Base-by-base conservation (phyloP, 345 rosid species). In the Combretum micranthum region DNA sequence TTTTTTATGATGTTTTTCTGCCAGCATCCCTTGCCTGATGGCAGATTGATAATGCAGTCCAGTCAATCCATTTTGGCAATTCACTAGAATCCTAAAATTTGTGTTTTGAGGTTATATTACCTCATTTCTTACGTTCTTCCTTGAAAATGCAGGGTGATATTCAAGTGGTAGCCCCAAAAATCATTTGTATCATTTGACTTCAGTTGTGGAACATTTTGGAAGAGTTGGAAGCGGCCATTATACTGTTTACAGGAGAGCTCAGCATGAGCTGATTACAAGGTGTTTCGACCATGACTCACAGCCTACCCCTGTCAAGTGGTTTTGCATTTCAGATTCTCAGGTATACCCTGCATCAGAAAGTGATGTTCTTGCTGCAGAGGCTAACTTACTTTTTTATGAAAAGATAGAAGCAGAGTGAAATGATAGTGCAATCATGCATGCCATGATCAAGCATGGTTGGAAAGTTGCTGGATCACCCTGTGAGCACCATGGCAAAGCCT, bases 121-220 rank as follows among this genome's bases (percentile, higher is more conserved):
- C 62, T 1, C 22, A 9, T 44, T 53, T 55, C 56, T 49, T 16
- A 8, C 18, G 51, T 55, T 44, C 26, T 61, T 50, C 62, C 22
- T 48, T 18, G 56, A 72, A 74, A 79, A 68, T 42, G 13, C 64
- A 18, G n/a, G 52, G 6, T 15, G n/a, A 37, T 18, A 22, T 23
- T 15, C 39, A 51, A 21, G 22, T 52, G 46, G 56, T 53, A 50
- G 62, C 71, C 48, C 59, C 73, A 47, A 71, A 69, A 48, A 60
- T 42, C 42, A 47, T 46, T 21, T 69, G 57, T 88, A 86, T 60
- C 75, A 75, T 25, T 89, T 92, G 26, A 83, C 79, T 54, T 74
- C 93, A 0, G 91, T 83, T 20, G 85, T 92, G 67, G 96, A 88
- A 70, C 97, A 88, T 71, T 88, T 81, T 60, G 95, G 96, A 58